Evolutionary conservation across 2,329 filamentous ascomycete genomes (phyloP).

Genomic region (Ophiocordyceps unilateralis): DNA sequence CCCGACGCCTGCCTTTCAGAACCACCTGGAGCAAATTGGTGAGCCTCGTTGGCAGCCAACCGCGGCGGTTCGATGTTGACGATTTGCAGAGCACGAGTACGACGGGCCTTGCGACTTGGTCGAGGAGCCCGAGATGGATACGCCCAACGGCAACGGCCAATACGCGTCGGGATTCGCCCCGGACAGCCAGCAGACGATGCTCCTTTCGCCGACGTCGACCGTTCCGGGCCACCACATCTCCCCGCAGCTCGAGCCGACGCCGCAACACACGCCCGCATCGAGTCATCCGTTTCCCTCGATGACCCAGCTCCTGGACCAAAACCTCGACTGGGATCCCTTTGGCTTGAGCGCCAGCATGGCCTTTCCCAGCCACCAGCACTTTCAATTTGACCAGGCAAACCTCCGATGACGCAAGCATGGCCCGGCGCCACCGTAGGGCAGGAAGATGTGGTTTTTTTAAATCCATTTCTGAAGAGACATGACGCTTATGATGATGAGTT

Average conservation of each 20-base stretch:
- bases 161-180: constrained; percentile 41
- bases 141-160: constrained; percentile 44
- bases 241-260: constrained; percentile 16
- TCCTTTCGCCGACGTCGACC: constrained; percentile 23
- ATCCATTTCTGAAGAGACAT: background rate
- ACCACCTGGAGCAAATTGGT: constrained; percentile 90
- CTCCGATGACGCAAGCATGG: constrained; percentile 18
- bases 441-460: background rate
- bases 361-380: constrained; percentile 70
- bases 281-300: constrained; percentile 40
- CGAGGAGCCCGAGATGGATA: constrained; percentile 62
- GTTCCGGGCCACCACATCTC: constrained; percentile 13
- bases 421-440: no score
- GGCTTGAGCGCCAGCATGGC: constrained; percentile 90
- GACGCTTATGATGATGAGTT: background rate
- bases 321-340: constrained; percentile 85
- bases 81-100: constrained; percentile 82
- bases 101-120: constrained; percentile 79
- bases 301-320: constrained; percentile 54
- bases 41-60: constrained; percentile 33
- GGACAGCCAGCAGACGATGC: constrained; percentile 22
- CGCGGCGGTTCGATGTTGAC: background rate
- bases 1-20: constrained; percentile 67
- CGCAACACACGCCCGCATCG: constrained; percentile 14
- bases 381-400: constrained; percentile 51